Percentiles rank a stretch among this genome's conserved stretches.
phyloP scores from a whole-genome alignment of 257 asterid genomes.

The Solanum corneliomulleri region DNA sequence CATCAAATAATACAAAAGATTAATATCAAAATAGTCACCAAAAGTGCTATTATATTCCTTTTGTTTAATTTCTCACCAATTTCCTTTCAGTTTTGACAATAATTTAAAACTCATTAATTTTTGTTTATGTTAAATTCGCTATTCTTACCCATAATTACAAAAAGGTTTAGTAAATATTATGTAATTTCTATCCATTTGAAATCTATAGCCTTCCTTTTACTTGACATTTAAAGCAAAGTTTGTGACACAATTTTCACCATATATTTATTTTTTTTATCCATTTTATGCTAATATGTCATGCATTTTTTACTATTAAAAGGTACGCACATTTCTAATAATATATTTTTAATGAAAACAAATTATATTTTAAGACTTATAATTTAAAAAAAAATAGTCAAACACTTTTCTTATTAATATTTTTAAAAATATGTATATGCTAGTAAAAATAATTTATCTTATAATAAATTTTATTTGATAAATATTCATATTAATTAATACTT shows the following conservation, averaged over 20 bases:
- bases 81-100: neutral
- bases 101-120: too few relatives aligned
- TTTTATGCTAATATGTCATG: neutral
- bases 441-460: neutral
- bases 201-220: neutral
- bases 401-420: neutral
- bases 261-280: neutral
- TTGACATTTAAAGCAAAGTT: neutral
- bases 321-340: neutral
- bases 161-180: neutral
- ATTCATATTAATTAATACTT: neutral
- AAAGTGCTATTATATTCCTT: neutral
- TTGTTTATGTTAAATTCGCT: neutral
- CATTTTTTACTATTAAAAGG: neutral
- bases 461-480: neutral
- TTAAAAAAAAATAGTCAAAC: neutral
- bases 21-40: neutral
- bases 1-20: neutral
- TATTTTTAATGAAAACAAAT: neutral
- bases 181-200: neutral
- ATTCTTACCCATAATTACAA: neutral
- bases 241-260: neutral
- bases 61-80: neutral
- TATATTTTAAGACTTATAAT: neutral
- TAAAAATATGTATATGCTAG: neutral